Evolutionary conservation across 2,329 filamentous ascomycete genomes (phyloP).

Genomic region (Monilinia polystroma): DNA sequence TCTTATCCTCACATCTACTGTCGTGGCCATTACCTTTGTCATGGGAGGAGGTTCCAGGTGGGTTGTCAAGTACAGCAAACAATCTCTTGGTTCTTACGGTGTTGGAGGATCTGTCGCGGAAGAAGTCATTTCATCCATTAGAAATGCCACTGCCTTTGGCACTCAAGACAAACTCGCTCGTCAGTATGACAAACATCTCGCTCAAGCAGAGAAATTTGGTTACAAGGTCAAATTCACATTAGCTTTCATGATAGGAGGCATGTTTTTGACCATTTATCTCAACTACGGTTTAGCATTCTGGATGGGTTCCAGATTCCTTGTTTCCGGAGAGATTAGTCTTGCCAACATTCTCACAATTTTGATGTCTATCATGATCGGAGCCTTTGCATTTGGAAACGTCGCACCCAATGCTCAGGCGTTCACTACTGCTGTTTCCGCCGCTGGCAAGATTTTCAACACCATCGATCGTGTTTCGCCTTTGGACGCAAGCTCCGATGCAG

Average conservation of each 20-base stretch:
- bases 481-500: conserved; percentile 69
- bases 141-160: conserved; percentile 89
- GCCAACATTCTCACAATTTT: conserved; percentile 78
- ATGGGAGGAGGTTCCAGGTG: conserved; percentile 74
- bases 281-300: conserved; percentile 89
- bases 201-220: conserved; percentile 71
- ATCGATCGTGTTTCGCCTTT: conserved; percentile 87
- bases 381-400: conserved; percentile 86
- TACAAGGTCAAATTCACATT: conserved; percentile 71
- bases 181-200: conserved; percentile 77
- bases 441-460: conserved; percentile 87
- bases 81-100: conserved; percentile 75
- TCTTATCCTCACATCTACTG: conserved; percentile 78
- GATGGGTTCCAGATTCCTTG: conserved; percentile 76
- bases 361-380: conserved; percentile 88
- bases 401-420: conserved; percentile 86
- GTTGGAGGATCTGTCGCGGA: conserved; percentile 85
- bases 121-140: conserved; percentile 90
- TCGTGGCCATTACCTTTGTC: conserved; percentile 73
- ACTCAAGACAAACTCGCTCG: conserved; percentile 88
- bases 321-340: conserved; percentile 63
- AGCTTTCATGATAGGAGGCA: conserved; percentile 74
- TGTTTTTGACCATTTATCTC: conserved; percentile 82
- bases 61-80: conserved; percentile 78
- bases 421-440: conserved; percentile 76